Base-by-base conservation (phyloP, 2,329 filamentous ascomycete species). In the Fusarium austroafricanum region DNA sequence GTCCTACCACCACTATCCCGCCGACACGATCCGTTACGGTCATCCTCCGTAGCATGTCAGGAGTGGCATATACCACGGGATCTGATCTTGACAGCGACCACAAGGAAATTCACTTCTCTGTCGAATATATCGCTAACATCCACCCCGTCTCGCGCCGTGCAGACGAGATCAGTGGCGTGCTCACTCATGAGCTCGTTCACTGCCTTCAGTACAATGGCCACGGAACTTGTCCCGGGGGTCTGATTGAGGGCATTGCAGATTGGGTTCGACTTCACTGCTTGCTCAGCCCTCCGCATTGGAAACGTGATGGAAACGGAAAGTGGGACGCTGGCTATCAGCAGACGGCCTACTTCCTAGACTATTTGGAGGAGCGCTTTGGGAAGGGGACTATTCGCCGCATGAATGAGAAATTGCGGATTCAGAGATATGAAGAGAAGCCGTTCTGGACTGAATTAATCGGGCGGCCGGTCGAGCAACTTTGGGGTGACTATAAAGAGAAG, bases 181-280 rank as follows among this genome's bases (percentile, higher is more conserved):
- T 98, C 20, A 91, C 92, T 2, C 95, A 98, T 77, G 95, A 98
- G 80, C 90, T 97, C 65, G 95, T 98, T 15, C 96, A 98, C 81
- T 97, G 94, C 80, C 96, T 92, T 80, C 95, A 98, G 79, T 91
- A 92, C 79, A 90, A 93, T 71, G 91, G 84, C 3, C 81, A 72
- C 20, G 84, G 83, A 3, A 81, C 81, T 6, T 87, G 88, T 42
- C 91, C 91, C 0, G 90, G 90, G 1, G 96, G 96, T 0, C 79
- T 98, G 45, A 90, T 97, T 56, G 95, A 98, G 79, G 95, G 95
- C 1, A 88, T 98, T 53, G 95, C 95, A 20, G 96, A 98, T 79
- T 98, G 93, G 87, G 94, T 98, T 23, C 87, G 95, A 3, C 81
- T 98, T 63, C 89, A 88, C 67, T 90, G 90, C 49, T 86, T 86